These are phyloP conservation scores for Hygrophoropsis aurantiaca DNA, from an alignment of 768 basidiomycete genomes.

Conservation along the genomic window DNA sequence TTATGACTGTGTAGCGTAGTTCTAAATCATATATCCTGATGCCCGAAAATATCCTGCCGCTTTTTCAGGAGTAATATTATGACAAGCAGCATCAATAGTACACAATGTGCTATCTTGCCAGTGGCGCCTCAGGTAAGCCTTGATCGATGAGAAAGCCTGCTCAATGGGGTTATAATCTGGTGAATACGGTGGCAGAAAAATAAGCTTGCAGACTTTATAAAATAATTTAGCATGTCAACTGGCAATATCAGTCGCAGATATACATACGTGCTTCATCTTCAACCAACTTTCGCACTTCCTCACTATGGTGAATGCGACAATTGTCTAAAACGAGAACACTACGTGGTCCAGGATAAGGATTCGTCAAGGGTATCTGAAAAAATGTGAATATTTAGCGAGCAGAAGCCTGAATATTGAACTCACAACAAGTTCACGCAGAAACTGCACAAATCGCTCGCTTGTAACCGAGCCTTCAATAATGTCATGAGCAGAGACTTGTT, in stretches of 20 bases:
- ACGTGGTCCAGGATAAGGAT: conserved; percentile 9
- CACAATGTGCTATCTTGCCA: conserved; percentile 4
- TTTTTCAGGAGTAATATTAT: conserved; percentile 18
- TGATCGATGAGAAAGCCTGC: conserved; percentile 26
- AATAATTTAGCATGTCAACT: not conserved
- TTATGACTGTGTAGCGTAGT: too few relatives aligned
- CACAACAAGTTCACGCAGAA: conserved; percentile 11
- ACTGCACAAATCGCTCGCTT: conserved; percentile 4
- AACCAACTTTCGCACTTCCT: conserved; percentile 16
- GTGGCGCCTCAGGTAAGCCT: conserved; percentile 12
- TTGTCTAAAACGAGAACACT: conserved; percentile 26
- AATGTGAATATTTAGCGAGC: not conserved
- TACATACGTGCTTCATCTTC: conserved; percentile 8
- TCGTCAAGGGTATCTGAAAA: conserved; percentile 9
- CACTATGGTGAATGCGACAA: conserved; percentile 21
- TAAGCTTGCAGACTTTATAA: conserved; percentile 17
- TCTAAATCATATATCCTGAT: conserved; percentile 25
- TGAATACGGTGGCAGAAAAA: conserved; percentile 31
- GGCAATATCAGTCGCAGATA: not conserved
- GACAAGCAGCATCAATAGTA: conserved; percentile 24
- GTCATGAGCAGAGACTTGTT: conserved; percentile 9
- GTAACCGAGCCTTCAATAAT: conserved; percentile 16
- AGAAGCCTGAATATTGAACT: not conserved
- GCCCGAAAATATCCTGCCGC: conserved; percentile 21
- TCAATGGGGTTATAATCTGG: conserved; percentile 33